Percentiles rank a stretch among this genome's conserved stretches.
These are phyloP conservation scores for Diplodia corticola DNA, from an alignment of 2,329 filamentous ascomycete genomes.

Conservation along the genomic window DNA sequence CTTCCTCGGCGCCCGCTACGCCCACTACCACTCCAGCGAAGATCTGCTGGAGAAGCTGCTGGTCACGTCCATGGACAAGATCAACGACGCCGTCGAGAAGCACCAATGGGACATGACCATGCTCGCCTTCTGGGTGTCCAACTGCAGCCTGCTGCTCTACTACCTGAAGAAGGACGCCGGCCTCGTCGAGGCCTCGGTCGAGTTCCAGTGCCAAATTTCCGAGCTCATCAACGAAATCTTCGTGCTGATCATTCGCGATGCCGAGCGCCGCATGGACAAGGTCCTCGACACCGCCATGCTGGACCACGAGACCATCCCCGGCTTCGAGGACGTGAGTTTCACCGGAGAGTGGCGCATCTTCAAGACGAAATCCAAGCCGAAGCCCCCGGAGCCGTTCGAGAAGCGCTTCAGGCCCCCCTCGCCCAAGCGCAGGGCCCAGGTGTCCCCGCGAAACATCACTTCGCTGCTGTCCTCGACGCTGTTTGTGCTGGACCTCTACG, in stretches of 20 bases:
- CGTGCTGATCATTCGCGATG: slow-evolving; percentile 93
- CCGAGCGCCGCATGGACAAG: slow-evolving; percentile 93
- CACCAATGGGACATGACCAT: slow-evolving; percentile 99
- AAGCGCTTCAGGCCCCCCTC: slow-evolving; percentile 91
- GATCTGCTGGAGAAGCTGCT: slow-evolving; percentile 82
- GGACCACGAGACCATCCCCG: slow-evolving; percentile 96
- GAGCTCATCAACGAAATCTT: slow-evolving; percentile 98
- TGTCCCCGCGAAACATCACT: slow-evolving; percentile 91
- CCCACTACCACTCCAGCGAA: slow-evolving; percentile 89
- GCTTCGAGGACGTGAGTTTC: slow-evolving; percentile 94
- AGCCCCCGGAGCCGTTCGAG: slow-evolving; percentile 79
- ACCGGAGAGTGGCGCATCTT: slow-evolving; percentile 99
- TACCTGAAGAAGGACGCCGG: slow-evolving; percentile 94
- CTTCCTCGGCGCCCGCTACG: slow-evolving; percentile 92
- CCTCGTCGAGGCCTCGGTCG: slow-evolving; percentile 74
- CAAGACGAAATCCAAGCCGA: slow-evolving; percentile 84
- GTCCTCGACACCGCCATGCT: slow-evolving; percentile 91
- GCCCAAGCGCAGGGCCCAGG: slow-evolving; percentile 87
- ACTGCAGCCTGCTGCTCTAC: slow-evolving; percentile 90
- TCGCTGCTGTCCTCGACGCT: slow-evolving; percentile 92
- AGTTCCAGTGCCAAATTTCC: slow-evolving; percentile 89
- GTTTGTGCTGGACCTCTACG: slow-evolving; percentile 97
- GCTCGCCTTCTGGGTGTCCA: slow-evolving; percentile 97
- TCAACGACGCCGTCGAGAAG: slow-evolving; percentile 92
- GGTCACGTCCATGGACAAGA: slow-evolving; percentile 86